Evolutionary conservation across 176 grass and related monocot species (phyloP), one percentile per base, ranked within the genome.

Genomic region (Calamus simplicifolius): DNA sequence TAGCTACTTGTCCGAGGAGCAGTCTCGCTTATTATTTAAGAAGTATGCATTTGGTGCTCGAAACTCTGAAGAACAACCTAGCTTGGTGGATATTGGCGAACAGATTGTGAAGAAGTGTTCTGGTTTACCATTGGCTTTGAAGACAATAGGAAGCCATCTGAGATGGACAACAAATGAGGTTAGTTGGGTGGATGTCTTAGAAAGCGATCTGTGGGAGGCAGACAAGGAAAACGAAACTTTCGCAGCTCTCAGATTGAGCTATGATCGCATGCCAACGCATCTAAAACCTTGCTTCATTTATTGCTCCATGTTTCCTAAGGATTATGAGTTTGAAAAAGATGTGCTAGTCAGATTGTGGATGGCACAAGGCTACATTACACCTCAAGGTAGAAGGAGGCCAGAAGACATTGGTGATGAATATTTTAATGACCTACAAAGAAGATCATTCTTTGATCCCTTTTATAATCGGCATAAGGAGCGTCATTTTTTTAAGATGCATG

Each of bases 121-220:
- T 54, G 77, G 77, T 3, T 53, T 86, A 26, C 83, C 68, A 23
- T 23, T 86, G 25, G 83, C 83, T 18, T 3, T 81, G 21, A 86
- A 81, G 59, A 56, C 63, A 5, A 51, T 86, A 12, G 63, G 73
- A 21, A 50, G 63, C 69, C 16, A 58, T 19, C 66, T 86, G 56
- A 4, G 51, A 3, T 59, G 10, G 1, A 66, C 73, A 5, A 57
- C 4, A 19, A 27, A 77, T 30, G 65, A 69, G 30, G 17, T 52
- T 27, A 70, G 48, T 3, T 86, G 83, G 83, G 60, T 12, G 3
- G 73, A 72, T 25, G 51, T 81, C 19, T 73, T 76, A 2, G 29
- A 81, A 31, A 80, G 76, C 2, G 77, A 86, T 4, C 8, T 86
- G 1, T 86, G 83, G 77, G 83, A 86, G 56, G 16, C 66, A 21